These are phyloP conservation scores for Tetrahymena elliotti DNA, from an alignment of 73 alveolate genomes.

Conservation along the genomic window DNA sequence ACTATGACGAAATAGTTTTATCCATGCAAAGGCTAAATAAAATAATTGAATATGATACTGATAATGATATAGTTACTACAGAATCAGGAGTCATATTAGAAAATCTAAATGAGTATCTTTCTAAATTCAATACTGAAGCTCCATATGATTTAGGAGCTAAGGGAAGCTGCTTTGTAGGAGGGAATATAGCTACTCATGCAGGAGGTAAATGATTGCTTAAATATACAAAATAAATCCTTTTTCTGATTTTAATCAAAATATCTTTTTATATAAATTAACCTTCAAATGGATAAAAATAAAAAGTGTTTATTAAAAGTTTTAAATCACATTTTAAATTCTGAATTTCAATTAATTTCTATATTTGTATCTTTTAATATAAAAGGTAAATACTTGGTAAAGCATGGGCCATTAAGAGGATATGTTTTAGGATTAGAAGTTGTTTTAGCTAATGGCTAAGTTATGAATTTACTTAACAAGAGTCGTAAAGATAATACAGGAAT, in stretches of 20 bases:
- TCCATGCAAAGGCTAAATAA: conserved; percentile 54
- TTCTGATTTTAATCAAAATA: no score
- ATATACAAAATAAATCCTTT: no score
- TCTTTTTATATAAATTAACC: no score
- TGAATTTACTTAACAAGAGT: conserved; percentile 46
- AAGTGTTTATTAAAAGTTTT: no score
- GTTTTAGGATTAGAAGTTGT: conserved; percentile 73
- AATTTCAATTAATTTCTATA: no score
- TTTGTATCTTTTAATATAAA: no score
- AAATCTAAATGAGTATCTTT: conserved; percentile 32
- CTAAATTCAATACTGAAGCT: conserved; percentile 20
- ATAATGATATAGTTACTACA: conserved; percentile 48
- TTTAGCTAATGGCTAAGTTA: conserved; percentile 56
- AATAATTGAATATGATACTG: conserved; percentile 53
- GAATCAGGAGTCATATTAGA: conserved; percentile 75
- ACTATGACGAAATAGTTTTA: conserved; percentile 64
- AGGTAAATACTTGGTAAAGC: conserved; percentile 52
- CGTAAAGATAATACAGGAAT: conserved; percentile 84
- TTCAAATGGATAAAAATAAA: no score
- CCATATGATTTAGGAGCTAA: conserved; percentile 90
- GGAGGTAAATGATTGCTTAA: conserved; percentile 81
- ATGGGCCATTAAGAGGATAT: conserved; percentile 73
- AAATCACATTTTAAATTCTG: no score
- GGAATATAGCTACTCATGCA: conserved; percentile 85
- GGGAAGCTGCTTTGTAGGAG: conserved; percentile 85